Evolutionary conservation across 2,329 filamentous ascomycete species (phyloP), one percentile per base, ranked within the genome.

Genomic region (Cordyceps farinosa): DNA sequence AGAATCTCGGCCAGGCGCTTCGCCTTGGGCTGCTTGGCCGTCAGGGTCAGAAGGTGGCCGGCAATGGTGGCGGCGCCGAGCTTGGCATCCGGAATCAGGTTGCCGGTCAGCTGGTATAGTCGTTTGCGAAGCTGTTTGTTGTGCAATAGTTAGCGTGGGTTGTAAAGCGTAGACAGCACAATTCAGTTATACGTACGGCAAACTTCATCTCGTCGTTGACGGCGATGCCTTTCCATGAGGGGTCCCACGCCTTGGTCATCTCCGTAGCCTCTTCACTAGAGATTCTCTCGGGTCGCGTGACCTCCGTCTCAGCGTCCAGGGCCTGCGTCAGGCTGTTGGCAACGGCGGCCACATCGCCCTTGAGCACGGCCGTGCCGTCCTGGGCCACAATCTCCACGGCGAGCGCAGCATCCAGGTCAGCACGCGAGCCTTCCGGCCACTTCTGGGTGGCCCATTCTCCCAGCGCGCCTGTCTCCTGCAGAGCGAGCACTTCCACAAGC

Each of bases 121-220:
- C 91, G 88, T 78, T 97, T 96, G 70, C 88, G 79, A 67, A 95
- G 82, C 93, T 97, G 68, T 29, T n/a, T 97, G 68, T 29, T n/a
- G 5, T 51, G 5, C 11, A 17, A 45, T 22, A 1, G 57, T 64
- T 32, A 64, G 62, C 29, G 53, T n/a, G 9, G 27, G 15, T 38
- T 38, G 36, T 10, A 8, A 8, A 22, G 6, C 5, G 17, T 17
- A 27, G 6, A 13, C 1, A 44, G 8, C 10, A 32, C 1, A 32
- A 8, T 34, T 32, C 36, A 3, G 11, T 55, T 32, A 42, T 65
- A 82, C 88, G 67, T 83, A 95, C 91, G 63, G 87, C 86, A 79
- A 95, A 93, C 73, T 90, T 92, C 67, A 90, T 72, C 47, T 79
- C 74, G 67, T 91, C 83, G 22, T 77, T 72, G 34, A 95, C 72